phyloP scores from a whole-genome alignment of 345 rosid genomes.

The Eucalyptus pauciflora region DNA sequence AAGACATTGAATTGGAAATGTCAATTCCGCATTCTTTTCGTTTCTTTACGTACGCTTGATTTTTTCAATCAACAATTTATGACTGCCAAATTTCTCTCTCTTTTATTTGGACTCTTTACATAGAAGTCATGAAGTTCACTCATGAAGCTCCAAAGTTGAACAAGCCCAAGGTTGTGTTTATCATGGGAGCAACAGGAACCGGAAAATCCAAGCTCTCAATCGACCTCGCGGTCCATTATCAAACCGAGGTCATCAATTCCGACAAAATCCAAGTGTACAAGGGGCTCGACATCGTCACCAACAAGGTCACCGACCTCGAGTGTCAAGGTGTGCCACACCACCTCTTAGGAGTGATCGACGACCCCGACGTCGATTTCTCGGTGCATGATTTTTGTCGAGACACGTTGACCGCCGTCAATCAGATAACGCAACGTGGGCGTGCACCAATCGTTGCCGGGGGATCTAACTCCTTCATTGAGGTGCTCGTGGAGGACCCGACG shows the following conservation, averaged over 20 bases:
- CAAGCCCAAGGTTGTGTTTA: not conserved
- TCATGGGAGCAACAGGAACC: conserved; percentile 28
- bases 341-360: conserved; percentile 11
- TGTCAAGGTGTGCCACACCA: conserved; percentile 24
- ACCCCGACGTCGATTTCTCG: conserved; percentile 6
- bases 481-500: not conserved
- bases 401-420: conserved; percentile 1
- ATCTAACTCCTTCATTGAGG: conserved; percentile 18
- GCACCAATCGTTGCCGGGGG: conserved; percentile 22
- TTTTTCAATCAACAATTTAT: not conserved
- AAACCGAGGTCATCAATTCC: conserved; percentile 18
- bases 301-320: conserved; percentile 17
- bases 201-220: conserved; percentile 20
- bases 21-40: not conserved
- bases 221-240: conserved; percentile 7
- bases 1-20: not conserved
- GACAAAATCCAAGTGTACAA: conserved; percentile 29
- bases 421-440: not conserved
- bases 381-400: conserved; percentile 8
- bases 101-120: not conserved
- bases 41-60: not conserved
- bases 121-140: not conserved
- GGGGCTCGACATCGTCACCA: conserved; percentile 25
- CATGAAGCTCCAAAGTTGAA: not conserved
- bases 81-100: not conserved